Evolutionary conservation across 306 rosid species (phyloP).

Genomic region (Oxytropis ochrocephala): DNA sequence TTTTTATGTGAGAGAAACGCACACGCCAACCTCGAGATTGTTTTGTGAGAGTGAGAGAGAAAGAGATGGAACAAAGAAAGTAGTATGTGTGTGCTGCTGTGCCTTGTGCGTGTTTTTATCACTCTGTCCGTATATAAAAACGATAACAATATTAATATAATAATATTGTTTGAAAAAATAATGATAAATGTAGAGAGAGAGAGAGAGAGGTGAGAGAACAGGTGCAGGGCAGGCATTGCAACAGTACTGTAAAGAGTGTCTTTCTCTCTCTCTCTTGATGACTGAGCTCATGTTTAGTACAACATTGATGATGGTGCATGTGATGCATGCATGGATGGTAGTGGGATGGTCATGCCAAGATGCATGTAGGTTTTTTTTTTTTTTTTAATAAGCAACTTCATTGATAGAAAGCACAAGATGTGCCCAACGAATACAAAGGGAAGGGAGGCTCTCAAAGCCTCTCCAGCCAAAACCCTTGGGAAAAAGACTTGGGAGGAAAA

Average conservation of each 20-base stretch:
- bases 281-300: not conserved
- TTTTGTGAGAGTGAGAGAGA: not conserved
- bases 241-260: not conserved
- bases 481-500: no score
- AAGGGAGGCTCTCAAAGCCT: no score
- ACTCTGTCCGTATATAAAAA: no score
- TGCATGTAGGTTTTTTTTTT: no score
- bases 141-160: no score
- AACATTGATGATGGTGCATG: not conserved
- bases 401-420: no score
- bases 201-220: no score
- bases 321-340: not conserved
- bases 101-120: not conserved
- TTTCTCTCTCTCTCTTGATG: not conserved
- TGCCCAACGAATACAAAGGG: no score
- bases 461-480: no score
- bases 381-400: no score
- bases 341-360: not conserved
- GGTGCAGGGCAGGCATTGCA: not conserved
- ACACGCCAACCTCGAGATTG: constrained; percentile 58
- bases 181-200: no score
- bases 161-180: no score
- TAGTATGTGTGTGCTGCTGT: not conserved
- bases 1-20: constrained; percentile 17
- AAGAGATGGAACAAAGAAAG: not conserved